Percentiles rank a stretch among this genome's conserved stretches.
These are phyloP conservation scores for Cynanchum wilfordii DNA, from an alignment of 257 asterid genomes.

Conservation along the genomic window DNA sequence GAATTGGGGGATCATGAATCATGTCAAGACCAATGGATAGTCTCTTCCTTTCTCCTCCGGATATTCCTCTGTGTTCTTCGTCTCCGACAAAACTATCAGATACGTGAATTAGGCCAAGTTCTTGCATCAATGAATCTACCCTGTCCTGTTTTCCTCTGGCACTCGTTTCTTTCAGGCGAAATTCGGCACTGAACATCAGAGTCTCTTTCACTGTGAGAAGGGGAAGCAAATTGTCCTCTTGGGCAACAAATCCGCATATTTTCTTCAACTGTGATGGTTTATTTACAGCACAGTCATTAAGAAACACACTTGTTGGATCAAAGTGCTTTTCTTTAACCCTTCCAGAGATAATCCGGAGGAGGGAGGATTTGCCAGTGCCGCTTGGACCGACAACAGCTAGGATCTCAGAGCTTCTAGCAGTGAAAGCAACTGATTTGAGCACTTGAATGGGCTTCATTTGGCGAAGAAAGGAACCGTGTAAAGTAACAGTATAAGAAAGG, in stretches of 20 bases:
- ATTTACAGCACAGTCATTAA: slow-evolving; percentile 36
- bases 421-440: slow-evolving; percentile 62
- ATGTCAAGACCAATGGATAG: slow-evolving; percentile 81
- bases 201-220: slow-evolving; percentile 74
- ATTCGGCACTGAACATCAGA: slow-evolving; percentile 59
- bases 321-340: slow-evolving; percentile 46
- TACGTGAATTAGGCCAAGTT: slow-evolving; percentile 81
- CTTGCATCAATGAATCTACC: slow-evolving; percentile 65
- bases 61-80: slow-evolving; percentile 73
- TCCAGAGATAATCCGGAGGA: slow-evolving; percentile 58
- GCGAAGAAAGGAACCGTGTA: slow-evolving; percentile 20
- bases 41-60: slow-evolving; percentile 83
- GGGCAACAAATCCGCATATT: slow-evolving; percentile 78
- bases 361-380: slow-evolving; percentile 82
- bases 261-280: slow-evolving; percentile 55
- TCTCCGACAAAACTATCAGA: slow-evolving; percentile 68
- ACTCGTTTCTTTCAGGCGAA: slow-evolving; percentile 47
- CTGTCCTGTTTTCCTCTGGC: slow-evolving; percentile 38
- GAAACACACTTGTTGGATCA: slow-evolving; percentile 42
- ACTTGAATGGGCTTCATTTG: slow-evolving; percentile 34
- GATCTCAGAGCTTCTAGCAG: slow-evolving; percentile 62
- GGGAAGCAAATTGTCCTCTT: slow-evolving; percentile 76
- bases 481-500: slow-evolving; percentile 53
- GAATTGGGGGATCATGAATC: slow-evolving; percentile 72
- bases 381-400: slow-evolving; percentile 81